Percentiles rank a stretch among this genome's conserved stretches.
Conservation (phyloP, 2,329 filamentous ascomycete species). For the Trichoderma gracile region DNA sequence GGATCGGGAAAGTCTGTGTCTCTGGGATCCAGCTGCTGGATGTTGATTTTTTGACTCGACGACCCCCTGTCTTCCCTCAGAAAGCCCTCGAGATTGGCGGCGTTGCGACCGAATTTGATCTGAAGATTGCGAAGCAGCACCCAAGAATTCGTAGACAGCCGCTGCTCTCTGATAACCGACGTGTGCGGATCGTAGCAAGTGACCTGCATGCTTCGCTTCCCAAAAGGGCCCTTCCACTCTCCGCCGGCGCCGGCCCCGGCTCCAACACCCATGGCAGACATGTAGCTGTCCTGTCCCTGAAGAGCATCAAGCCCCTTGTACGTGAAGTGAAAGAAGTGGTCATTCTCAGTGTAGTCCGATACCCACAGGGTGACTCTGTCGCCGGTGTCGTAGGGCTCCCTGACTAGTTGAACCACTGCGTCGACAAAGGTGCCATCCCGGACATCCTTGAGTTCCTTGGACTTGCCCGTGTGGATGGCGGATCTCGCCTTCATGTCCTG, state of each 20-base stretch:
- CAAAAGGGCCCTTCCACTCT: constrained; percentile 73
- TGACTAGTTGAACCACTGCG: constrained; percentile 69
- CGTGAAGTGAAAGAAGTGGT: constrained; percentile 56
- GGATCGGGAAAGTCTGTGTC: constrained; percentile 47
- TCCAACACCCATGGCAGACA: constrained; percentile 33
- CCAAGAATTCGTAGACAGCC: constrained; percentile 61
- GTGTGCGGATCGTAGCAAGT: constrained; percentile 71
- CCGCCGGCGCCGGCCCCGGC: constrained; percentile 26
- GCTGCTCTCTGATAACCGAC: constrained; percentile 49
- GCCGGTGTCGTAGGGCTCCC: constrained; percentile 45
- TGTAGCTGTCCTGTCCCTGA: constrained; percentile 52
- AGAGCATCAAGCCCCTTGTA: constrained; percentile 37
- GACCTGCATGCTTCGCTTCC: constrained; percentile 69
- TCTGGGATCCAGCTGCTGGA: constrained; percentile 52
- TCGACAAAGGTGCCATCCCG: constrained; percentile 61
- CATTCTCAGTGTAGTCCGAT: constrained; percentile 79
- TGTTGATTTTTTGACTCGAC: constrained; percentile 52
- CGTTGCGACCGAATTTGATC: constrained; percentile 58
- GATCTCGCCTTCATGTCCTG: constrained; percentile 42
- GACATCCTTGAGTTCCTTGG: constrained; percentile 65
- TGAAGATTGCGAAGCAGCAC: constrained; percentile 71
- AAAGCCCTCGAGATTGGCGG: constrained; percentile 66
- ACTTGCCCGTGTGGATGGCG: constrained; percentile 55
- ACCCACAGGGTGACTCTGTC: constrained; percentile 67
- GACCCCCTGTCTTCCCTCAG: constrained; percentile 61